Conservation (phyloP, 2,329 filamentous ascomycete species). For the Colletotrichum musae region DNA sequence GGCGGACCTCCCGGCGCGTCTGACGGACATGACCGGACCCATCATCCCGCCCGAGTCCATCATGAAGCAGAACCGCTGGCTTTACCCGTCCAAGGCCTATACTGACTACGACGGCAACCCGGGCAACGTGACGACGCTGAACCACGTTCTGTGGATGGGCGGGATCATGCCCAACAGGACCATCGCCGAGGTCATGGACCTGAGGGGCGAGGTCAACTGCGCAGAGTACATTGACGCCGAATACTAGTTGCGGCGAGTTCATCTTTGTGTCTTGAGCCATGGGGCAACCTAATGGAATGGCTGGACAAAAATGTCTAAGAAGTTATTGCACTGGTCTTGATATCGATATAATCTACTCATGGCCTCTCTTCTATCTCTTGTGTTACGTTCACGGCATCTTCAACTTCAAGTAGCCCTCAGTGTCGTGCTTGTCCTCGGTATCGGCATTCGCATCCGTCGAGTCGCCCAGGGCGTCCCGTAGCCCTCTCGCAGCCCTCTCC, state of each 20-base stretch:
- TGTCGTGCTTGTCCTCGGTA: conserved; percentile 9
- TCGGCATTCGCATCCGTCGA: not conserved
- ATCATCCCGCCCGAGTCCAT: conserved; percentile 20
- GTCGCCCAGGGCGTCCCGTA: conserved; percentile 1
- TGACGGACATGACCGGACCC: conserved; percentile 24
- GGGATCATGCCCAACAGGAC: conserved; percentile 44
- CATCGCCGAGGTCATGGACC: conserved; percentile 49
- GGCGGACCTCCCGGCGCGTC: conserved; percentile 32
- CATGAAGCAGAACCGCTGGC: conserved; percentile 29
- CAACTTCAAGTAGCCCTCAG: conserved; percentile 15
- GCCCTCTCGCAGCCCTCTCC: conserved; percentile 16
- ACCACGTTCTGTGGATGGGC: conserved; percentile 47
- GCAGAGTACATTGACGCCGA: conserved; percentile 45
- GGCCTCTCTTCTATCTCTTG: too few species aligned
- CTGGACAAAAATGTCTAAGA: not conserved
- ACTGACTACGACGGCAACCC: conserved; percentile 41
- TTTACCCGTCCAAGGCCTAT: conserved; percentile 25
- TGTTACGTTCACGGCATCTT: conserved; percentile 27
- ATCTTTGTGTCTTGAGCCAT: too few species aligned
- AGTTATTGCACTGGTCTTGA: not conserved
- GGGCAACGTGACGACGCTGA: conserved; percentile 44
- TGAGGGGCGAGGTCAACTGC: conserved; percentile 43
- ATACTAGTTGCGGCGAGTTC: not conserved
- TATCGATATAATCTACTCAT: too few species aligned
- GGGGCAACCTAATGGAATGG: too few species aligned